These are phyloP conservation scores for Ormosia semicastrata DNA, from an alignment of 306 rosid species.

Conservation along the genomic window DNA sequence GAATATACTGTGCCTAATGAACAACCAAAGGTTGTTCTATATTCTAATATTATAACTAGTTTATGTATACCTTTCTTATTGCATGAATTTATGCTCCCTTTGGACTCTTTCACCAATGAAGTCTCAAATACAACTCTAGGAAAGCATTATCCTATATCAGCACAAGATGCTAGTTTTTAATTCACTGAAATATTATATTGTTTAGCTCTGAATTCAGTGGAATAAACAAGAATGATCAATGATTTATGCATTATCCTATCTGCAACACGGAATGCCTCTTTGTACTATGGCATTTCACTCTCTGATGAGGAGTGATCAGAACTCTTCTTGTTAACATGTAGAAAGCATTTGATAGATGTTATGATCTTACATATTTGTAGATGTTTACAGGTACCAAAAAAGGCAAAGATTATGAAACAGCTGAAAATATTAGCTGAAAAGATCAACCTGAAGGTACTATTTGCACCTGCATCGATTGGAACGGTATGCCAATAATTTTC, in stretches of 20 bases:
- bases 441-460: constrained; percentile 32
- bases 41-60: not conserved
- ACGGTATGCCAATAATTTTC: constrained; percentile 21
- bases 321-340: not conserved
- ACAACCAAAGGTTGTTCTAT: constrained; percentile 20
- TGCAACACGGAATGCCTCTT: not conserved
- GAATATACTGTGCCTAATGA: not conserved
- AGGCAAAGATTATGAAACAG: constrained; percentile 2
- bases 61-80: not conserved
- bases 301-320: not conserved
- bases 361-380: constrained; percentile 11
- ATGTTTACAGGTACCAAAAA: constrained; percentile 25
- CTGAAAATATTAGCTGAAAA: not conserved
- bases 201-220: not conserved
- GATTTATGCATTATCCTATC: not conserved
- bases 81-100: not conserved
- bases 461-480: constrained; percentile 36
- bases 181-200: not conserved
- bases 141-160: too few species aligned
- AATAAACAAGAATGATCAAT: not conserved
- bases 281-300: not conserved
- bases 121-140: too few species aligned
- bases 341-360: not conserved
- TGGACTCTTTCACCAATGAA: too few species aligned
- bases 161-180: not conserved